Base-by-base conservation (phyloP, 2,329 filamentous ascomycete genomes). In the Fusarium sp. region DNA sequence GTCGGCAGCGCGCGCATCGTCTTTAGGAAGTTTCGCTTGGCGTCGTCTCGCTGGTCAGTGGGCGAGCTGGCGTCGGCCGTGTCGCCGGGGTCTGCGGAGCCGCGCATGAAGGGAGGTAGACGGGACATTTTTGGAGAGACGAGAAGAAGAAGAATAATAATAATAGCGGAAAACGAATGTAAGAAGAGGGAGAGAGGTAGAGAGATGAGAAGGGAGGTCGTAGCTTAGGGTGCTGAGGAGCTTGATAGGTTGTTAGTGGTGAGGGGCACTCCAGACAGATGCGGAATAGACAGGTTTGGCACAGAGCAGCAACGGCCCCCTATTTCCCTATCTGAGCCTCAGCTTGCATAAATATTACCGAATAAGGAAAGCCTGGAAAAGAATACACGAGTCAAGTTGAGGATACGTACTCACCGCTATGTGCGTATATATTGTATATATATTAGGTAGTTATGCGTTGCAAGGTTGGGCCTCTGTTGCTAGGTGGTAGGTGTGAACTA, bases 11-110 rank as follows among this genome's bases (percentile, higher is more conserved):
- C 84, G 50, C 92, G 83, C 81, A 86, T 88, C 26, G 88, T 84
- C 76, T 91, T 88, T 68, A 92, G 83, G 76, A 93, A 91, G 80
- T 93, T 93, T 80, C 90, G 88, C 87, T 93, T 93, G 53, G 90
- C 90, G 77, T 90, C 88, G 76, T 91, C 90, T 71, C 91, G 88
- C 76, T 88, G 84, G 71, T 88, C 86, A 52, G 91, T 89, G 25
- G 91, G 90, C 9, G 90, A 91, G 64, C 85, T 86, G 43, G 84
- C 78, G 45, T 84, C 78, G 61, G 85, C 82, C 67, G 83, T 81
- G 74, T 82, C 81, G 73, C 88, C 83, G 54, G 85, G 82, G 55
- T 81, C 79, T 29, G 89, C 87, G 57, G 91, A 83, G 73, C 85
- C 85, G 67, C 84, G 81, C 39, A 86, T 89, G 73, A 88, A 85